Evolutionary conservation across 148 eudicot species (phyloP).

Genomic region (Silene latifolia): DNA sequence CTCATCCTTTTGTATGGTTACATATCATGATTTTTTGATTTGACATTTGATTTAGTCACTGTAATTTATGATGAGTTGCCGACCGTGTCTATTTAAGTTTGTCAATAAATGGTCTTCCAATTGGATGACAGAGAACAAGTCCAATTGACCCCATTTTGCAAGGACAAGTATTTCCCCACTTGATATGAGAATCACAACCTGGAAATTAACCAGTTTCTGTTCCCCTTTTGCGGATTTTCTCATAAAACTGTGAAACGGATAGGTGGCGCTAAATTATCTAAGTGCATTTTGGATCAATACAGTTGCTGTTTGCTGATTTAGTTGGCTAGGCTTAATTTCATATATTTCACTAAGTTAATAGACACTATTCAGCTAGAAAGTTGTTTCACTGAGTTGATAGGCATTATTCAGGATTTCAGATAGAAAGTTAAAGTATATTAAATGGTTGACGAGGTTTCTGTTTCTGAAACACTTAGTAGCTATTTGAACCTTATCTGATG

Average conservation of each 20-base stretch:
- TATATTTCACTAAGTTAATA: no score
- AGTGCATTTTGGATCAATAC: neutral
- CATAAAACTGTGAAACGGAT: neutral
- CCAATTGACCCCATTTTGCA: neutral
- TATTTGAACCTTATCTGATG: neutral
- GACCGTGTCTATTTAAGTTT: neutral
- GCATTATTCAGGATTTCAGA: no score
- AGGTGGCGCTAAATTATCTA: neutral
- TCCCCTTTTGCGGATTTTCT: neutral
- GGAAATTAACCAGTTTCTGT: neutral
- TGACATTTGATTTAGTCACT: neutral
- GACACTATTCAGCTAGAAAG: no score
- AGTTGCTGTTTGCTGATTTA: no score
- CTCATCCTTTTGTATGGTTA: neutral
- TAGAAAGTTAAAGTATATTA: no score
- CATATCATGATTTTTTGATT: neutral
- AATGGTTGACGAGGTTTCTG: neutral
- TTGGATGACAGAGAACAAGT: slow-evolving; percentile 1
- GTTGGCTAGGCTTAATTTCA: no score
- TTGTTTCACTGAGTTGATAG: no score
- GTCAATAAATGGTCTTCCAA: neutral
- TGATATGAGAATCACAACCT: neutral
- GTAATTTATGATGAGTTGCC: neutral
- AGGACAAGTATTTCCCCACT: neutral
- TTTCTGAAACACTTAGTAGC: neutral